Conservation (phyloP, 495 filamentous ascomycete genomes). For the Aspergillus ellipticus region DNA sequence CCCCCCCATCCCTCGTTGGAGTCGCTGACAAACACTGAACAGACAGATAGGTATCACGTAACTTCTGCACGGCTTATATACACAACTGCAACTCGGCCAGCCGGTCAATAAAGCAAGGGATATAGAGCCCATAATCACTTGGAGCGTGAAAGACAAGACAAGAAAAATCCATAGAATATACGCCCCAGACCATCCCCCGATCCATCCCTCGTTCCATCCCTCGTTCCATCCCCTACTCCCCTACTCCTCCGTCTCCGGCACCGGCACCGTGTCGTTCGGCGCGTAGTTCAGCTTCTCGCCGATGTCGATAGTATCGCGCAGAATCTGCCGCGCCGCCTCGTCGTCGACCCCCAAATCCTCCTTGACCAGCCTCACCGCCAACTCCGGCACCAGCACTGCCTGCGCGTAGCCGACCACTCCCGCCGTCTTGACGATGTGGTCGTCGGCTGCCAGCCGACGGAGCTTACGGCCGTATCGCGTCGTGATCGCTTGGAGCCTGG, state of each 20-base stretch:
- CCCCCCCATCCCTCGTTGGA: too few relatives aligned
- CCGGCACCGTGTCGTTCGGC: conserved; percentile 53
- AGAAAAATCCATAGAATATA: neutral
- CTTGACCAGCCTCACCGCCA: conserved; percentile 71
- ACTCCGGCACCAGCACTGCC: conserved; percentile 80
- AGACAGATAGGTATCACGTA: neutral
- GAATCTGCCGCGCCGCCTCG: conserved; percentile 60
- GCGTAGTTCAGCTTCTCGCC: conserved; percentile 73
- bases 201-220: too few relatives aligned
- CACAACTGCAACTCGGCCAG: neutral
- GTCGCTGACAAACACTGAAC: too few relatives aligned
- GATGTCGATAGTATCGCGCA: conserved; percentile 71
- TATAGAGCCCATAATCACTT: neutral
- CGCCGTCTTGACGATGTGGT: conserved; percentile 64
- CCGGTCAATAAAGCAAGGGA: neutral
- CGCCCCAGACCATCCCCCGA: too few relatives aligned
- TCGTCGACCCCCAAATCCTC: conserved; percentile 76
- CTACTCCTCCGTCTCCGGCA: conserved; percentile 22
- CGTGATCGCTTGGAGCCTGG: conserved; percentile 62
- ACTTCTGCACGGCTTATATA: neutral
- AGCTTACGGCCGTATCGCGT: conserved; percentile 56
- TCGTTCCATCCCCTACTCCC: too few relatives aligned
- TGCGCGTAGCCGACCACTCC: conserved; percentile 77
- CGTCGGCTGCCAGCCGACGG: conserved; percentile 58
- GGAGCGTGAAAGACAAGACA: neutral